Evolutionary conservation across 1,139 yeast species (phyloP).

Genomic region (Lodderomyces margitis): DNA sequence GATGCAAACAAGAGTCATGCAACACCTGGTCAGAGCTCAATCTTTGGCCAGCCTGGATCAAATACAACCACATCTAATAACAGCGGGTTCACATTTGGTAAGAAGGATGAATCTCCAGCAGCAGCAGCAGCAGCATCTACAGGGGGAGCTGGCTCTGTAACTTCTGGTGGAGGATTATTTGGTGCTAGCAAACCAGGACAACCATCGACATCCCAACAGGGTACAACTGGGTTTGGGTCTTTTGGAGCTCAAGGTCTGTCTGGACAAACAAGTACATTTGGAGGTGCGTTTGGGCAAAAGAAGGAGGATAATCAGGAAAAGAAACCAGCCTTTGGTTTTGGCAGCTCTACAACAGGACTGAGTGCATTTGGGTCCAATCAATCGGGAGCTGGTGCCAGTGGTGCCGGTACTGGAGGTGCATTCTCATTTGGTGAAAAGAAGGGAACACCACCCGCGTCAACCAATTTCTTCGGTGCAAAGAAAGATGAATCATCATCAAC

Average conservation of each 20-base stretch:
- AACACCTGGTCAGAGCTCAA: conserved; percentile 7
- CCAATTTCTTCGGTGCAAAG: conserved; percentile 25
- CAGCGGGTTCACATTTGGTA: conserved; percentile 21
- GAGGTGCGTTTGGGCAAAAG: conserved; percentile 18
- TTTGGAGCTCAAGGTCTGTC: conserved; percentile 9
- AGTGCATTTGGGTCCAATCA: conserved; percentile 14
- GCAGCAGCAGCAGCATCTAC: conserved; percentile 19
- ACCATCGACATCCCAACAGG: not conserved
- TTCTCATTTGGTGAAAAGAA: conserved; percentile 20
- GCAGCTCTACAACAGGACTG: conserved; percentile 7
- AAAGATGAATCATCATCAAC: conserved; percentile 5
- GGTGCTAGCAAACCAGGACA: conserved; percentile 19
- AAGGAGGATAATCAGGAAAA: conserved; percentile 17
- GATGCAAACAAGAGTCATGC: conserved; percentile 4
- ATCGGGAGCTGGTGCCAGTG: conserved; percentile 4
- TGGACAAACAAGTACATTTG: conserved; percentile 16
- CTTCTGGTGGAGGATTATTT: conserved; percentile 15
- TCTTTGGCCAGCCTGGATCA: conserved; percentile 1
- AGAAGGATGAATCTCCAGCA: conserved; percentile 20
- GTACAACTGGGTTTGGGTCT: conserved; percentile 18
- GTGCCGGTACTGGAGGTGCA: not conserved
- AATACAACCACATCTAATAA: conserved; percentile 7
- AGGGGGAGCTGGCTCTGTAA: conserved; percentile 10
- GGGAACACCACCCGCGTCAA: conserved; percentile 15
- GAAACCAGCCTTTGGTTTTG: conserved; percentile 6